phyloP scores from a whole-genome alignment of 495 filamentous ascomycete genomes.

The Lindgomyces ingoldianus region DNA sequence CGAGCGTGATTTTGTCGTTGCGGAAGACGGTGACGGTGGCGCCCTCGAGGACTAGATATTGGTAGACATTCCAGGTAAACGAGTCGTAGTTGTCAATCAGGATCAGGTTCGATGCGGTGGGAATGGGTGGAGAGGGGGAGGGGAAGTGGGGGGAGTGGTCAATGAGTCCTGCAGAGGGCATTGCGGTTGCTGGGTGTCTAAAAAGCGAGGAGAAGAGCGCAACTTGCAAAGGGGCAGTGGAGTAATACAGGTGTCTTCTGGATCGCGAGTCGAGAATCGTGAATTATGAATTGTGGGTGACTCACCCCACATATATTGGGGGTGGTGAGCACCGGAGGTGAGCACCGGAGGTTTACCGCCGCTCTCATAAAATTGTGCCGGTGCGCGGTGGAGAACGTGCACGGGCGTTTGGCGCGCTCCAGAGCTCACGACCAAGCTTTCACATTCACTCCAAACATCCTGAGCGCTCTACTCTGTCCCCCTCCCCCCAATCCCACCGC shows the following conservation, averaged over 20 bases:
- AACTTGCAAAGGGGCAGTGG: too few species aligned
- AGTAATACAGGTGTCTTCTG: too few species aligned
- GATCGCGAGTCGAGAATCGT: too few species aligned
- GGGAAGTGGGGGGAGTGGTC: constrained; percentile 87
- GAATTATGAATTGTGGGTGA: too few species aligned
- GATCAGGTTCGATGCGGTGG: constrained; percentile 83
- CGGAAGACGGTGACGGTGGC: constrained; percentile 84
- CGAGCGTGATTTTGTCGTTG: constrained; percentile 86
- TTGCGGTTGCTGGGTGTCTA: too few species aligned
- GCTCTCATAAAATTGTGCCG: too few species aligned
- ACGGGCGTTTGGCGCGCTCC: too few species aligned
- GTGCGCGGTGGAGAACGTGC: too few species aligned
- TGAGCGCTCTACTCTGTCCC: neutral
- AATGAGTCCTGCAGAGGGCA: constrained; percentile 56
- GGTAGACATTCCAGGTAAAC: constrained; percentile 98
- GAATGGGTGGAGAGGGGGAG: constrained; percentile 63
- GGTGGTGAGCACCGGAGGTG: neutral
- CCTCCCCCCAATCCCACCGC: neutral
- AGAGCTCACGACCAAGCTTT: neutral
- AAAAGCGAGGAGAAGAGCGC: neutral
- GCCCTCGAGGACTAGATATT: constrained; percentile 93
- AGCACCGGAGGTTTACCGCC: constrained; percentile 2
- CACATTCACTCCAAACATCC: neutral
- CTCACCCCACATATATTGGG: constrained; percentile 1
- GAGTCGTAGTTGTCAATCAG: constrained; percentile 99